Percentiles rank a stretch among this genome's conserved stretches.
Evolutionary conservation across 257 asterid species (phyloP).

Genomic region (Rehmannia glutinosa): DNA sequence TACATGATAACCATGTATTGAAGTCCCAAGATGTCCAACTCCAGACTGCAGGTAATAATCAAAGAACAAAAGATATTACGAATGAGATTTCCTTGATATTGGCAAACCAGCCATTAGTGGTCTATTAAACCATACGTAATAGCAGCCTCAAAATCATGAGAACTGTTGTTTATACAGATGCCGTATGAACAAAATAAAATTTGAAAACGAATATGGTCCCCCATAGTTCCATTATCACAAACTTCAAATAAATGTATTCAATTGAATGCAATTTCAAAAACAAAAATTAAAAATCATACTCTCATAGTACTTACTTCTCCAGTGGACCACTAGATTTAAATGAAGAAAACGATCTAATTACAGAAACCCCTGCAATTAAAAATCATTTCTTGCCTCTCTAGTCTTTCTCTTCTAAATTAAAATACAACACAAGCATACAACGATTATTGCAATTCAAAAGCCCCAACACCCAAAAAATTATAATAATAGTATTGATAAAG

Average conservation of each 20-base stretch:
- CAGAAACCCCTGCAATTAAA: neutral
- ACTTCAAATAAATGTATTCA: neutral
- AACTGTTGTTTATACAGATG: constrained; percentile 3
- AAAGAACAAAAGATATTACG: neutral
- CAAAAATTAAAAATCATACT: no score
- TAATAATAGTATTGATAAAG: neutral
- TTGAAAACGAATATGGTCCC: constrained; percentile 15
- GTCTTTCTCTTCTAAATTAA: neutral
- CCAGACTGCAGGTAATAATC: constrained; percentile 26
- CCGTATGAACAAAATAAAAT: neutral
- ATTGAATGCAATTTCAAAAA: constrained; percentile 4
- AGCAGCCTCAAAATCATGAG: constrained; percentile 3
- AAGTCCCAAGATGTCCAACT: constrained; percentile 22
- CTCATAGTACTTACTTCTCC: neutral
- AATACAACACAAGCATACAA: neutral
- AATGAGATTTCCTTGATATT: neutral
- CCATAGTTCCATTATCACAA: constrained; percentile 1
- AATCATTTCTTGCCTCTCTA: no score
- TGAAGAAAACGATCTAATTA: neutral
- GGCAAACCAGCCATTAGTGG: neutral
- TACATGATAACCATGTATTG: constrained; percentile 15
- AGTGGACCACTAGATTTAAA: constrained; percentile 5
- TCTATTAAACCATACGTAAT: neutral
- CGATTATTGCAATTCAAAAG: neutral
- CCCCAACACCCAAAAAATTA: neutral